Conservation (phyloP, 371 early-diverging fungal genomes). For the Rhizopus microsporus region DNA sequence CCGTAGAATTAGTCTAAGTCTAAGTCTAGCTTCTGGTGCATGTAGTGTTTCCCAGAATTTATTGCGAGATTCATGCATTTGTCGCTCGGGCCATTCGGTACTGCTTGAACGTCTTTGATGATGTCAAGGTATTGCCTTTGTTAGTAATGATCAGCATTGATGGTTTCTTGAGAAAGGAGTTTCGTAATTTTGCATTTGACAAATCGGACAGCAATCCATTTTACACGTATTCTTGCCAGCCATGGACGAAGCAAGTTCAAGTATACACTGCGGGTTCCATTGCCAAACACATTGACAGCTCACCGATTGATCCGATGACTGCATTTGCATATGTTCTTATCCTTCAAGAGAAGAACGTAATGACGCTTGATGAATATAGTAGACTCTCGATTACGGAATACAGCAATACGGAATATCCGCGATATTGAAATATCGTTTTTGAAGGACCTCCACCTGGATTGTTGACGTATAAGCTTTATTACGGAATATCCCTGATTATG, state of each 20-base stretch:
- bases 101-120: slow-evolving; percentile 9
- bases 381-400: too few species aligned
- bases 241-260: slow-evolving; percentile 1
- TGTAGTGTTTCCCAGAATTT: neutral
- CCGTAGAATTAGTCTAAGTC: too few species aligned
- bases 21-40: too few species aligned
- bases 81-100: slow-evolving; percentile 6
- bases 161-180: slow-evolving; percentile 10
- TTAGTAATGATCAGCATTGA: slow-evolving; percentile 8
- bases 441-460: too few species aligned
- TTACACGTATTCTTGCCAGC: slow-evolving; percentile 11
- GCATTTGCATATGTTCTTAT: neutral
- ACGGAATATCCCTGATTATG: too few species aligned
- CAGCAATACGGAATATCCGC: too few species aligned
- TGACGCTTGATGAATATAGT: slow-evolving; percentile 4
- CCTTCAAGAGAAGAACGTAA: neutral
- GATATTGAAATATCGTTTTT: too few species aligned
- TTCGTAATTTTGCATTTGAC: slow-evolving; percentile 8
- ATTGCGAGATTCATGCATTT: slow-evolving; percentile 9
- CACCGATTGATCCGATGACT: neutral
- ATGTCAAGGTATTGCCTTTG: neutral
- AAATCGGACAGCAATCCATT: slow-evolving; percentile 4
- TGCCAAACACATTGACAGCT: slow-evolving; percentile 2
- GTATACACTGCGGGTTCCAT: slow-evolving; percentile 2
- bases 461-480: too few species aligned